These are phyloP conservation scores for Tuber indicum DNA, from an alignment of 495 filamentous ascomycete genomes.

Conservation along the genomic window DNA sequence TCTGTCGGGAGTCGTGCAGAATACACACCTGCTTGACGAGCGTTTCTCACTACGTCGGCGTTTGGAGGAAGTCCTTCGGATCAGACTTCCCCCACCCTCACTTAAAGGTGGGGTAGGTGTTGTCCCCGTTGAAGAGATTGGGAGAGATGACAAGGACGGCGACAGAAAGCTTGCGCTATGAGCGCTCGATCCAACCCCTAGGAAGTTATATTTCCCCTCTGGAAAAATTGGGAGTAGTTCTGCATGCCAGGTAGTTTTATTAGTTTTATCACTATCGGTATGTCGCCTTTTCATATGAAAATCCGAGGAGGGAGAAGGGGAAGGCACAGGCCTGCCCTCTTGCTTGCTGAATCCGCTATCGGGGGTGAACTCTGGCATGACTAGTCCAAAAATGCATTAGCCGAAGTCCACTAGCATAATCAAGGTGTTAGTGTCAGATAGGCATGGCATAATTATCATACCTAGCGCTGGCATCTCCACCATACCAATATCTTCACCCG, in stretches of 20 bases:
- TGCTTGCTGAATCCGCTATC: background rate
- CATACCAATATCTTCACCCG: constrained; percentile 7
- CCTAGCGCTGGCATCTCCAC: background rate
- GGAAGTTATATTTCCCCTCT: background rate
- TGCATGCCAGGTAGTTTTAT: constrained; percentile 1
- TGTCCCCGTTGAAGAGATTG: background rate
- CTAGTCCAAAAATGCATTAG: constrained; percentile 9
- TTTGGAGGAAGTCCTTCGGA: constrained; percentile 17
- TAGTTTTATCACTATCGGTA: constrained; percentile 7
- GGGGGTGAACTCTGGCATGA: constrained; percentile 5
- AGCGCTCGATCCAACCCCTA: background rate
- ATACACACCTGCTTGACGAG: constrained; percentile 7
- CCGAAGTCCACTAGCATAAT: background rate
- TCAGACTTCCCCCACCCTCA: background rate
- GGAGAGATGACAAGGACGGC: background rate
- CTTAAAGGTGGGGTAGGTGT: background rate
- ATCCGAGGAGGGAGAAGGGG: constrained; percentile 1
- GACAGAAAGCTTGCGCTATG: constrained; percentile 11
- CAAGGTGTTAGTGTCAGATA: background rate
- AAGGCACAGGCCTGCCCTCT: background rate
- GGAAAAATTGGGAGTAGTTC: background rate
- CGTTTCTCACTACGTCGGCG: constrained; percentile 15
- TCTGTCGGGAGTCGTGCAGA: constrained; percentile 25
- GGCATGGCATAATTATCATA: background rate
- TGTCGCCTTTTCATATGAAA: constrained; percentile 13